Base-by-base conservation (phyloP, 306 rosid genomes). In the Carpinus fangiana region DNA sequence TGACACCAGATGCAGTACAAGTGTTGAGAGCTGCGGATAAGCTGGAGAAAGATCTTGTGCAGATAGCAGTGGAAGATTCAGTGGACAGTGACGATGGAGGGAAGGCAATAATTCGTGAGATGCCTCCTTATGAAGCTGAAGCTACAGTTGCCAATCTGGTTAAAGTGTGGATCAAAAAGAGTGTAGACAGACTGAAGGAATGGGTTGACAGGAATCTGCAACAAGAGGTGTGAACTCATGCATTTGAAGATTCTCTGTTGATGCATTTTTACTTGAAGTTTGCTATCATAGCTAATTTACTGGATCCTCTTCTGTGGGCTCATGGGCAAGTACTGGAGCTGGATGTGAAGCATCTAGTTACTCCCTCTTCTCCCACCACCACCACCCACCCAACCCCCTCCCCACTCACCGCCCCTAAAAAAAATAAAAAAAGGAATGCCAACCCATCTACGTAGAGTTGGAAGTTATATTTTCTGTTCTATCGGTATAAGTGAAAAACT, bases 51-150 rank as follows among this genome's bases (percentile, higher is more conserved):
- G 96, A 95, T 86, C 99, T 95, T 75, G 99, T 93, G 78, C 96
- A 85, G 74, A 91, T 95, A 80, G 98, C 99, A 34, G 98, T 92
- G 57, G 93, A 90, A 82, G 99, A 95, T 85, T 92, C 99, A 8
- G 99, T 93, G 28, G 99, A 92, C 59, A 93, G 98, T 69, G 98
- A 95, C 18, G 99, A 95, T 56, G 99, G 99, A 70, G 99, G 98
- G 73, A 95, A 95, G 87, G 98, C 96, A 79, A 90, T 95, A 85
- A 95, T 95, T 74, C 98, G 99, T 20, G 99, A 95, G 89, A 92
- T 95, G 99, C 98, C 98, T 76, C 98, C 99, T 71, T 95, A 62
- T 61, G 99, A 95, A 85, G 97, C 98, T 73, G 98, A 95, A 86
- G 81, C 91, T 79, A 96, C 97, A 47, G 91, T 95, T 72, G 96